A percentile compares a stretch with the other conserved stretches of the same genome.
Evolutionary conservation across 2,329 filamentous ascomycete genomes (phyloP).

Genomic region (Xylariomycetidae sp.): DNA sequence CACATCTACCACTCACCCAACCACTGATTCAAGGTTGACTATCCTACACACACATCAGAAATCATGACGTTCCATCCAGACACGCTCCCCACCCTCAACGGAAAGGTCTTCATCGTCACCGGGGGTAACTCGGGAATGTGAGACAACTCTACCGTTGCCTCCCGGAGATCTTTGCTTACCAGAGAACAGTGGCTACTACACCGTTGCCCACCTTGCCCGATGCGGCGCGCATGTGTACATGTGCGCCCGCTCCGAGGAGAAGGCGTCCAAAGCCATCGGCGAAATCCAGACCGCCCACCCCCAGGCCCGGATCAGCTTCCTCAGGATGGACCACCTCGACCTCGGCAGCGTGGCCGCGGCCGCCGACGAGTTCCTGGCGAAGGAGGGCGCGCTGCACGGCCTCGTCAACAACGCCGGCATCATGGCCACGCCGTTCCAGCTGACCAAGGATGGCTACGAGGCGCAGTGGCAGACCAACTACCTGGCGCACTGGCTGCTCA

Average conservation of each 20-base stretch:
- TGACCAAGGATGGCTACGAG: slow-evolving; percentile 32
- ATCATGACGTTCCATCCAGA: slow-evolving; percentile 35
- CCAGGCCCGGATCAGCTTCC: slow-evolving; percentile 26
- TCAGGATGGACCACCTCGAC: slow-evolving; percentile 30
- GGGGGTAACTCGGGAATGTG: slow-evolving; percentile 42
- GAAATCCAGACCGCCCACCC: slow-evolving; percentile 28
- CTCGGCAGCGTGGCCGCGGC: slow-evolving; percentile 32
- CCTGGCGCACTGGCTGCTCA: slow-evolving; percentile 37
- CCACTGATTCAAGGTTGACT: too few relatives aligned
- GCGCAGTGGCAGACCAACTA: slow-evolving; percentile 39
- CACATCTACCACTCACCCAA: too few relatives aligned
- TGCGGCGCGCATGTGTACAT: slow-evolving; percentile 37
- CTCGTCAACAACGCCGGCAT: slow-evolving; percentile 29
- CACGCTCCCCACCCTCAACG: slow-evolving; percentile 36
- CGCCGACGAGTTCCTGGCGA: slow-evolving; percentile 23
- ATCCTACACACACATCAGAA: slow-evolving; percentile 8
- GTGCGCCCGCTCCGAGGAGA: slow-evolving; percentile 30
- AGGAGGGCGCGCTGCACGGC: slow-evolving; percentile 27
- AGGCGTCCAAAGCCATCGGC: slow-evolving; percentile 27
- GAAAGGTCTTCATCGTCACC: slow-evolving; percentile 40
- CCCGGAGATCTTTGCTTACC: slow-evolving; percentile 8
- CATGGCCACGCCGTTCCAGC: slow-evolving; percentile 27
- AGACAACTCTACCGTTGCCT: slow-evolving; percentile 15
- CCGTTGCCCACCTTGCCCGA: slow-evolving; percentile 30
- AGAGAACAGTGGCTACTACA: slow-evolving; percentile 27